Evolutionary conservation across 1,139 yeast species (phyloP), one percentile per base, ranked within the genome.

Genomic region (Yamadazyma atmosphaerica): DNA sequence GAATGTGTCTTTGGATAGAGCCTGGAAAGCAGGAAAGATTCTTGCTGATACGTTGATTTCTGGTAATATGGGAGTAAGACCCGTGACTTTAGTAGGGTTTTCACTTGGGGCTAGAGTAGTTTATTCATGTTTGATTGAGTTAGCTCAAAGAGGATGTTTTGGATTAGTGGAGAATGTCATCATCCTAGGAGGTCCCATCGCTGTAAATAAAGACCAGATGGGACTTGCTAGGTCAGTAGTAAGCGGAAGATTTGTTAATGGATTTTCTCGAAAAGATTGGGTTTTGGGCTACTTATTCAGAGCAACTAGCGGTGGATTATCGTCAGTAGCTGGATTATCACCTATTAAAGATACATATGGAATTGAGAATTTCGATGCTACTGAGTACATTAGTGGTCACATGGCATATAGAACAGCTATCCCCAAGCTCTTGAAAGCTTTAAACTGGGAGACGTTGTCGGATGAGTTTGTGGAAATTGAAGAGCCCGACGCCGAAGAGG

Each of bases 381-480:
- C 98, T 0, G 89, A 83, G 13, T 55, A 75, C 36, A 96, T 92
- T 2, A 92, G 86, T 44, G 98, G 98, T 0, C 99, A 94, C 63
- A 88, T 94, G 97, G 86, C 87, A 4, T 94, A 94, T 61, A 85
- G 98, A 68, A 85, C 84, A 46, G 90, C 89, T 10, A 88, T 94
- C 73, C 98, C 98, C 1, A 79, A 78, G 50, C 72, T 94, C 36
- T 61, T 94, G 48, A 75, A 77, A 47, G 63, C 65, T 35, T 56
- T 86, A 32, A 89, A 87, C 8, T 86, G 95, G 82, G 86, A 87
- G 44, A 86, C 92, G 2, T 61, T 89, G 36, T 80, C 86, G 48
- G 98, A 92, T 46, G 96, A 90, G 56, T 92, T 94, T 58, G 83
- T 86, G 12, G 99, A 94, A 61, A 90, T 94, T 47, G 98, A 90